phyloP scores from a whole-genome alignment of 352 stramenopile genomes.

The Globisporangium recalcitrans region DNA sequence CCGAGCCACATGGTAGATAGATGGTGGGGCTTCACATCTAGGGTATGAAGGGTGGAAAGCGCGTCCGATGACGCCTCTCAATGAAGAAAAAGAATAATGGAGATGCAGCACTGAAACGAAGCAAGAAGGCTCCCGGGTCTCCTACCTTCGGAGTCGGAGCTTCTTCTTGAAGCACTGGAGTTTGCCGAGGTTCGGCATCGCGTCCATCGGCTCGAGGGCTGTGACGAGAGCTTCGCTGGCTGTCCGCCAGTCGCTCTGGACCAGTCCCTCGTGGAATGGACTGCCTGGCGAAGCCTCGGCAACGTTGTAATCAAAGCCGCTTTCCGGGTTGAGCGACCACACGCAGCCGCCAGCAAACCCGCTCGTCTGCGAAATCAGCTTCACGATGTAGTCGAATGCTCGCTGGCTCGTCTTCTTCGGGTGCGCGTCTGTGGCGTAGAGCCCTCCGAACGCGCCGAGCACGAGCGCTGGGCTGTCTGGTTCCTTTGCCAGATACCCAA shows the following conservation, averaged over 20 bases:
- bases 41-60: background rate
- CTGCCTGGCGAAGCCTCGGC: conserved; percentile 24
- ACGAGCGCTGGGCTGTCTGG: conserved; percentile 40
- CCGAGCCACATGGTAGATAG: background rate
- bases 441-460: conserved; percentile 61
- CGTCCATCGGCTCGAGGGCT: conserved; percentile 44
- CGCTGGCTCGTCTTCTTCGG: conserved; percentile 57
- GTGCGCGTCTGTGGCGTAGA: conserved; percentile 51
- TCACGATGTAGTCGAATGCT: conserved; percentile 52
- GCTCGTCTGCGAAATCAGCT: conserved; percentile 37
- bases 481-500: conserved; percentile 49
- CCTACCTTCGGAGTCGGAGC: conserved; percentile 6
- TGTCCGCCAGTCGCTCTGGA: conserved; percentile 55
- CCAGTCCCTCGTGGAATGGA: conserved; percentile 42
- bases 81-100: background rate
- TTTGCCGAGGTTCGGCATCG: conserved; percentile 34
- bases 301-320: conserved; percentile 60
- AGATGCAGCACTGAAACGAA: background rate
- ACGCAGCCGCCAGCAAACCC: conserved; percentile 59
- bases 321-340: conserved; percentile 73
- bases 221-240: conserved; percentile 40
- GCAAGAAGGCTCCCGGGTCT: background rate
- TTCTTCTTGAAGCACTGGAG: conserved; percentile 47
- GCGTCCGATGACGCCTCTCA: conserved; percentile 10
- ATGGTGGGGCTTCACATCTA: background rate